Conservation (phyloP, 306 rosid genomes). For the Canavalia ensiformis region DNA sequence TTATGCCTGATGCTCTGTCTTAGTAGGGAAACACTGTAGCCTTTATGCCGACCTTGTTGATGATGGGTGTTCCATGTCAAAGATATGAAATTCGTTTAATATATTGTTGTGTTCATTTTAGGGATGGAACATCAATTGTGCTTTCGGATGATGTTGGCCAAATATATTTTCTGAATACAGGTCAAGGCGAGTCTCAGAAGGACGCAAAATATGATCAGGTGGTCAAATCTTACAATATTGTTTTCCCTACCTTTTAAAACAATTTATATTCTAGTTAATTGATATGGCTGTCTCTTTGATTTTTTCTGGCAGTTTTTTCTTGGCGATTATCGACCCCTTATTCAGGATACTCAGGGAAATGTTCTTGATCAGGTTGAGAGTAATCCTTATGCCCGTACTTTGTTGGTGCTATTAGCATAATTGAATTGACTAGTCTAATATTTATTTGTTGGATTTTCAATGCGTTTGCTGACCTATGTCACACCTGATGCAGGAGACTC, state of each 20-base stretch:
- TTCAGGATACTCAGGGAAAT: slow-evolving; percentile 71
- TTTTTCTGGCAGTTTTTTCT: slow-evolving; percentile 78
- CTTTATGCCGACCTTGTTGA: slow-evolving; percentile 15
- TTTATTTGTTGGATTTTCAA: slow-evolving; percentile 12
- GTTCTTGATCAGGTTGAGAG: slow-evolving; percentile 81
- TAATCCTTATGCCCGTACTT: slow-evolving; percentile 36
- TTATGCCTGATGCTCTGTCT: slow-evolving; percentile 35
- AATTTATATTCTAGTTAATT: slow-evolving; percentile 36
- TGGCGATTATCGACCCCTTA: slow-evolving; percentile 91
- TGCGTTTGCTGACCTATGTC: slow-evolving; percentile 32
- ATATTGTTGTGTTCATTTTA: slow-evolving; percentile 45
- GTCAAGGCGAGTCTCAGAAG: slow-evolving; percentile 89
- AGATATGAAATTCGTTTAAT: neutral
- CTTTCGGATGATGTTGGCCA: slow-evolving; percentile 95
- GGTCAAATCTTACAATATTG: slow-evolving; percentile 41
- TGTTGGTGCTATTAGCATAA: slow-evolving; percentile 37
- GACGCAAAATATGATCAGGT: slow-evolving; percentile 95
- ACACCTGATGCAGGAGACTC: slow-evolving; percentile 74
- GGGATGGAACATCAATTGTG: slow-evolving; percentile 95
- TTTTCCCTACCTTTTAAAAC: slow-evolving; percentile 20
- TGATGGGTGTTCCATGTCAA: slow-evolving; percentile 25
- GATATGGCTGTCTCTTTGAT: slow-evolving; percentile 39
- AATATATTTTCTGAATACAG: slow-evolving; percentile 85
- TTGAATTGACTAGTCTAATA: slow-evolving; percentile 24
- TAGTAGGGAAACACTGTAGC: slow-evolving; percentile 23